Conservation (phyloP, 176 grass and related monocot genomes). For the Rhipidocladum racemiflorum region DNA sequence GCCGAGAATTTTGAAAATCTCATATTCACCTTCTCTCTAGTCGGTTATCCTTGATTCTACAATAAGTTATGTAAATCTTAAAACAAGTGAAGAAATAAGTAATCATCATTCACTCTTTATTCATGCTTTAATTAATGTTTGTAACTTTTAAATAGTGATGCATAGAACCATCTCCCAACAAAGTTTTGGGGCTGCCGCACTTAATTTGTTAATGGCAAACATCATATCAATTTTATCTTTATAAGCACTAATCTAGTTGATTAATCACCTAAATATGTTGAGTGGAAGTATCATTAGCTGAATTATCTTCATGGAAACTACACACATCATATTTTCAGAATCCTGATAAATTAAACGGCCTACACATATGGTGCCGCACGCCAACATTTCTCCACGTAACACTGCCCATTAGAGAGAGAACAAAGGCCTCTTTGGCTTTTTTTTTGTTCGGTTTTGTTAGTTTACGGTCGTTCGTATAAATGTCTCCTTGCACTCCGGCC, state of each 20-base stretch:
- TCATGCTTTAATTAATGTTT: no score
- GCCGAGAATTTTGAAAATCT: no score
- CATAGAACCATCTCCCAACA: no score
- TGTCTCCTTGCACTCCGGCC: no score
- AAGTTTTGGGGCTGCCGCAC: background rate
- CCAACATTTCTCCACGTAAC: constrained; percentile 53
- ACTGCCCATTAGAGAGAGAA: background rate
- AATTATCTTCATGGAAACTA: constrained; percentile 23
- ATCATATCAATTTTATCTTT: constrained; percentile 17
- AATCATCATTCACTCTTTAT: no score
- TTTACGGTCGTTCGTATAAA: no score
- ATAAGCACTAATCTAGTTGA: constrained; percentile 12
- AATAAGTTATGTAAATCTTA: no score
- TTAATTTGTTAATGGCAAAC: background rate
- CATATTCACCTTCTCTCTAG: no score
- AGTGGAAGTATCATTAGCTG: background rate
- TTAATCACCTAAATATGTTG: background rate
- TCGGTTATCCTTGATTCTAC: no score
- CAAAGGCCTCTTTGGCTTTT: background rate
- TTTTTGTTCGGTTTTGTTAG: no score
- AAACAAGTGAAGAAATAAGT: no score
- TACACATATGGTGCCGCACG: background rate
- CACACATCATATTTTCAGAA: background rate
- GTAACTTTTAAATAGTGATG: no score
- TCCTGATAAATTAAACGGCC: background rate